Base-by-base conservation (phyloP, 2,329 filamentous ascomycete species). In the Periconia sp. region DNA sequence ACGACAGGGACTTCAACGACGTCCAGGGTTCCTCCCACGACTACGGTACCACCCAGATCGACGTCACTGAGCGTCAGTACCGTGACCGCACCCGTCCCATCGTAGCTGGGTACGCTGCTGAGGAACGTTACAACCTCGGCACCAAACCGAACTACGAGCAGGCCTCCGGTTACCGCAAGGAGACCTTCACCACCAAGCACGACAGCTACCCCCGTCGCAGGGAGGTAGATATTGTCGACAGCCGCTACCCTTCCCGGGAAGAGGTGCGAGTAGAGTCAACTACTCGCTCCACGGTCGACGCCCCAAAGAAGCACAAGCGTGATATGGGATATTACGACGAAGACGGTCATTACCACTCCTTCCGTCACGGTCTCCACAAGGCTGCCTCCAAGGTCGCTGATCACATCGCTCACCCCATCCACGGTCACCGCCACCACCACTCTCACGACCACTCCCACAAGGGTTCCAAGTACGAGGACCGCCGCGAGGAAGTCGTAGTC, bases 241-340 rank as follows among this genome's bases (percentile, higher is more conserved):
- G 63, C 50, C 68, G 65, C 64, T 70, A 70, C 67, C 56, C 67
- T 55, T 62, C 69, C 56, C 34, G 43, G 36, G 45, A 59, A 38
- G 67, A 80, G 61, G 74, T 81, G 62, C 75, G 74, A 67, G 75
- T 79, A 72, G 69, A 77, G 52, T 65, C 61, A 40, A 65, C 74
- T 67, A 67, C 72, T 60, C 73, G 73, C 56, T 73, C 76, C 58
- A 80, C 79, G 65, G 73, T 78, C 65, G 78, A 82, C 65, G 64
- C 72, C 56, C 69, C 73, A 50, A 72, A 71, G 58, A 69, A 72
- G 59, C 72, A 73, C 68, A 73, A 76, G 69, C 73, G 73, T 79
- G 84, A 85, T 68, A 88, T 88, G 85, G 85, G 85, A 79, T 88
- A 87, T 78, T 87, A 88, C 84, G 85, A 88, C 82, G 82, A 87